A percentile compares a stretch with the other conserved stretches of the same genome.
Evolutionary conservation across 2,329 filamentous ascomycete species (phyloP).

Genomic region (Aspergillus neotritici): DNA sequence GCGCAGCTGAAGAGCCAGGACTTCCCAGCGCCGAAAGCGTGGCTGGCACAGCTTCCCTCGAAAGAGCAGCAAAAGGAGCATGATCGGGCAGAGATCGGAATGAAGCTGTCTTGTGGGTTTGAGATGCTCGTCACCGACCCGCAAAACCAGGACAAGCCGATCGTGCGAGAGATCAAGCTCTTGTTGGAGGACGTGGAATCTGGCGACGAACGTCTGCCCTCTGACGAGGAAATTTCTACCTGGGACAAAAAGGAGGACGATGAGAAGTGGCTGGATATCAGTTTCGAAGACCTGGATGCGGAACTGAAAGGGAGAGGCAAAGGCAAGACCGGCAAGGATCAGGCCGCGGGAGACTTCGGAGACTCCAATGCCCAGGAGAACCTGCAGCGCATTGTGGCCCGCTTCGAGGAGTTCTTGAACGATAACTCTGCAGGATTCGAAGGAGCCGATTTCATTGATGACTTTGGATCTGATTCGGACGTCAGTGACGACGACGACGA

Average conservation of each 20-base stretch:
- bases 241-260: conserved; percentile 75
- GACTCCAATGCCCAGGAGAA: conserved; percentile 47
- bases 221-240: conserved; percentile 61
- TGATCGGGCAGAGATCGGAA: conserved; percentile 61
- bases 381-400: conserved; percentile 81
- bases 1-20: conserved; percentile 85
- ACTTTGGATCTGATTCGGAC: conserved; percentile 63
- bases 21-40: conserved; percentile 61
- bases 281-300: conserved; percentile 79
- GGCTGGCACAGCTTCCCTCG: conserved; percentile 42
- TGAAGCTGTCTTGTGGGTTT: conserved; percentile 86
- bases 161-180: conserved; percentile 69
- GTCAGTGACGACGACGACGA: conserved; percentile 49
- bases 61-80: conserved; percentile 42
- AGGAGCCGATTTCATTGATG: conserved; percentile 63
- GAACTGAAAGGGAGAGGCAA: conserved; percentile 61
- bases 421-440: conserved; percentile 77
- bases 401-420: conserved; percentile 89
- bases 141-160: conserved; percentile 61
- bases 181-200: conserved; percentile 68
- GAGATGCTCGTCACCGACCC: conserved; percentile 74
- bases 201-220: conserved; percentile 66
- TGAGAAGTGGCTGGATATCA: conserved; percentile 87
- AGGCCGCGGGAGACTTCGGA: conserved; percentile 37
- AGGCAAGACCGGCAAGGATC: conserved; percentile 14